Evolutionary conservation across 192 early-diverging fungal species (phyloP).

Genomic region (Linnemannia schmuckeri): DNA sequence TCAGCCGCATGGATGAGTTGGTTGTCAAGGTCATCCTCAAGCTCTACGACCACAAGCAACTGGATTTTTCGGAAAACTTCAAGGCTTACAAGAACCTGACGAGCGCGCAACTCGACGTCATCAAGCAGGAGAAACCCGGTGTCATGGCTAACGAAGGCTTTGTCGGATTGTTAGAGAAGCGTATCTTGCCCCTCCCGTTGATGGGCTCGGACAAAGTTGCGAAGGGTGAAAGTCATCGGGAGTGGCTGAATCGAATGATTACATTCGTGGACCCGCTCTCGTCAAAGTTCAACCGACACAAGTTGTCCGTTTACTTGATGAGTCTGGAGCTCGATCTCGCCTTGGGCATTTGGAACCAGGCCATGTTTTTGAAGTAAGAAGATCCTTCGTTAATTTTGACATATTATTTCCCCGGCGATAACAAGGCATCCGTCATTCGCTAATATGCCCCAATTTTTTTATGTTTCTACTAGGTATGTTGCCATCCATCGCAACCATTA

Average conservation of each 20-base stretch:
- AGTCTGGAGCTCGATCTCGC: slow-evolving; percentile 41
- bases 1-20: slow-evolving; percentile 12
- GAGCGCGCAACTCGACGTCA: slow-evolving; percentile 18
- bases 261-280: slow-evolving; percentile 33
- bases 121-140: not conserved
- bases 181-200: slow-evolving; percentile 10
- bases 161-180: slow-evolving; percentile 34
- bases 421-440: not conserved
- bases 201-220: not conserved
- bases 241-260: slow-evolving; percentile 39
- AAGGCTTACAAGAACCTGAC: slow-evolving; percentile 12
- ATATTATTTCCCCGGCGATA: too few species aligned
- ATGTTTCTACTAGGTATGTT: slow-evolving; percentile 1
- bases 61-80: slow-evolving; percentile 16
- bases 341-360: slow-evolving; percentile 14
- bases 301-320: slow-evolving; percentile 42
- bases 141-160: slow-evolving; percentile 42
- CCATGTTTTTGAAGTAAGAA: slow-evolving; percentile 37
- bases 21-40: slow-evolving; percentile 18
- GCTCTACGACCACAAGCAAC: not conserved
- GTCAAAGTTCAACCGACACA: slow-evolving; percentile 46
- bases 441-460: not conserved
- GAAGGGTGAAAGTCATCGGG: not conserved
- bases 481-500: slow-evolving; percentile 21
- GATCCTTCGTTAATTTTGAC: too few species aligned